A percentile compares a stretch with the other conserved stretches of the same genome.
Conservation (phyloP, 73 alveolate species). For the Paraurostyla sp. region DNA sequence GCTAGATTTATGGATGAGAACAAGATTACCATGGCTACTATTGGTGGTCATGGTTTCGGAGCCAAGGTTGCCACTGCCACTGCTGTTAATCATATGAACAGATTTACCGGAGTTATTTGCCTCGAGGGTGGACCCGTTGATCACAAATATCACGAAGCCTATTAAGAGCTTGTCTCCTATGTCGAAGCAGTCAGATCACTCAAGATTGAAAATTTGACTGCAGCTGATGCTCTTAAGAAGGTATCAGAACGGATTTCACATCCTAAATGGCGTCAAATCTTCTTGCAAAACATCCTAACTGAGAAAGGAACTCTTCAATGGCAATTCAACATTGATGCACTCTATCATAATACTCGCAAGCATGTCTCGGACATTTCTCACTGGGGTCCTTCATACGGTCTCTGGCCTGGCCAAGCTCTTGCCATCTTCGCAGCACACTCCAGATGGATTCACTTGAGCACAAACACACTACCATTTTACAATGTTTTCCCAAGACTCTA, state of each 20-base stretch:
- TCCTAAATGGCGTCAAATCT: constrained; percentile 86
- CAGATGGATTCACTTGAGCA: constrained; percentile 87
- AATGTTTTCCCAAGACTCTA: constrained; percentile 87
- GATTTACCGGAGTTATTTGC: constrained; percentile 89
- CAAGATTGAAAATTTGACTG: constrained; percentile 13
- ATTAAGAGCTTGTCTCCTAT: constrained; percentile 75
- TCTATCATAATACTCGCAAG: constrained; percentile 57
- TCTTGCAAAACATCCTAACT: constrained; percentile 67
- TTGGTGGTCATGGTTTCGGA: constrained; percentile 95
- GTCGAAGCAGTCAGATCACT: constrained; percentile 61
- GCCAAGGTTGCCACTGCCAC: constrained; percentile 92
- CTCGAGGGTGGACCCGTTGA: constrained; percentile 90
- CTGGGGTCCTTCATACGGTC: constrained; percentile 80
- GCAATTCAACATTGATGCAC: constrained; percentile 74
- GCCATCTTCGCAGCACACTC: constrained; percentile 87
- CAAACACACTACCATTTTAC: constrained; percentile 91
- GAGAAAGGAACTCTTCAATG: constrained; percentile 66
- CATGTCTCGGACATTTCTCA: constrained; percentile 40
- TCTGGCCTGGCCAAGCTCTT: constrained; percentile 92
- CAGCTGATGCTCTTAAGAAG: constrained; percentile 38
- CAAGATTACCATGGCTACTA: constrained; percentile 82
- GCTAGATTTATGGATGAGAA: constrained; percentile 85
- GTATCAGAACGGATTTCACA: constrained; percentile 49
- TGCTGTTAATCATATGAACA: constrained; percentile 80
- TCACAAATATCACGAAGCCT: constrained; percentile 83